Conservation (phyloP, 495 filamentous ascomycete species). For the Penicillium goetzii region DNA sequence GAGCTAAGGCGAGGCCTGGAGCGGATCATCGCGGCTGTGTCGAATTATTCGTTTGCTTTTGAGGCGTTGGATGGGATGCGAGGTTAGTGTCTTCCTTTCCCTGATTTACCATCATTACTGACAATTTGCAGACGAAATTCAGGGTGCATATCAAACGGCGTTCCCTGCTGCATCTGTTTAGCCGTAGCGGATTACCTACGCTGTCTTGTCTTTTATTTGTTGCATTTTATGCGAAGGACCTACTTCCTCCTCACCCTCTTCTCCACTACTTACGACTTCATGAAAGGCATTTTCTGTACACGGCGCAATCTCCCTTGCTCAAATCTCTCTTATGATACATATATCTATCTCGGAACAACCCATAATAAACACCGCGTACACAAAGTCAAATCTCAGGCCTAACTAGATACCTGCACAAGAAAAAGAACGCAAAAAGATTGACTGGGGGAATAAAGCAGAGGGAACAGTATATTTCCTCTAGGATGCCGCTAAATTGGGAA, state of each 20-base stretch:
- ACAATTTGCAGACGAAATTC: slow-evolving; percentile 44
- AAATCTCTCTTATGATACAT: slow-evolving; percentile 7
- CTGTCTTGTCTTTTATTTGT: slow-evolving; percentile 6
- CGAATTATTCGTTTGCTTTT: slow-evolving; percentile 61
- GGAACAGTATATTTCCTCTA: slow-evolving; percentile 17
- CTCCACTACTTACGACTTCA: not conserved
- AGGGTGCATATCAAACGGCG: slow-evolving; percentile 52
- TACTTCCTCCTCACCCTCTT: not conserved
- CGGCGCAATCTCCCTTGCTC: not conserved
- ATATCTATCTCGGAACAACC: slow-evolving; percentile 12
- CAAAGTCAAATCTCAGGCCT: not conserved
- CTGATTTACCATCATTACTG: slow-evolving; percentile 8
- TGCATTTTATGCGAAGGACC: slow-evolving; percentile 14
- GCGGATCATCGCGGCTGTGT: slow-evolving; percentile 52
- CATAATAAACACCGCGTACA: slow-evolving; percentile 7
- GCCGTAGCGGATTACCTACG: slow-evolving; percentile 18
- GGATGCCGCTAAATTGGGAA: slow-evolving; percentile 13
- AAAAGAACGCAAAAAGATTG: slow-evolving; percentile 7
- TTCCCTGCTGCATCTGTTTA: slow-evolving; percentile 40
- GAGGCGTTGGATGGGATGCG: slow-evolving; percentile 66
- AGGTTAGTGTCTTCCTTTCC: slow-evolving; percentile 43
- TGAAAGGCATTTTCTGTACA: not conserved
- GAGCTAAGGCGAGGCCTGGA: slow-evolving; percentile 58
- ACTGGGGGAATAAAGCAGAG: slow-evolving; percentile 7
- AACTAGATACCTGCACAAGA: not conserved